Evolutionary conservation across 306 rosid genomes (phyloP), one percentile per base, ranked within the genome.

Genomic region (Malus sieversii): DNA sequence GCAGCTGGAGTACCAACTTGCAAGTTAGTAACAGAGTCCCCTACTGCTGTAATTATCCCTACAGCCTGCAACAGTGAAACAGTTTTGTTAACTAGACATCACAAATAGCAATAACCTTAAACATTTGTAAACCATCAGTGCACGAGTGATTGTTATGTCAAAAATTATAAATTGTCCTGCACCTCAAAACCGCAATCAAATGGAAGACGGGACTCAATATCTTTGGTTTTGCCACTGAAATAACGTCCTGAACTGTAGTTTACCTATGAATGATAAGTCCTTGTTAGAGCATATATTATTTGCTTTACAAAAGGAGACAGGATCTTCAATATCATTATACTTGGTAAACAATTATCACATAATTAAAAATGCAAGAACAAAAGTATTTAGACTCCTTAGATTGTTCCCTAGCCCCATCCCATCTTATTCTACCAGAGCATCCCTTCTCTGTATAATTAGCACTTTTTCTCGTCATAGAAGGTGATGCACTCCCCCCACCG

Each of bases 111-210:
- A 25, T 62, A 61, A 61, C 13, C 2, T 35, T 40, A 62, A 13
- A 35, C 16, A 46, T 11, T 35, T 35, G 15, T n/a, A 38, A 71
- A 52, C 59, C 3, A 6, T 38, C 51, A 73, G 62, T 27, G 67
- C 66, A n/a, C 23, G 3, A 55, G 33, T 8, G 30, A 58, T 44
- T 42, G 20, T 29, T 20, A 32, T 55, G 11, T 63, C 44, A 79
- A 78, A 79, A 63, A 33, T 61, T 51, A 71, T 66, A 35, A 74
- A 73, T 40, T 55, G 12, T 63, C 72, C 66, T 57, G 75, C 81
- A 95, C 97, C 97, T 95, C 98, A 84, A 95, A 95, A 66, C 98
- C 97, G n/a, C 96, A 93, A 90, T 95, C 94, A 83, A 95, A 89
- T 44, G 97, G 98, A 77, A 95, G 97, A 79, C 68, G 87, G 59